Conservation (phyloP, 345 rosid genomes). For the Murraya paniculata region DNA sequence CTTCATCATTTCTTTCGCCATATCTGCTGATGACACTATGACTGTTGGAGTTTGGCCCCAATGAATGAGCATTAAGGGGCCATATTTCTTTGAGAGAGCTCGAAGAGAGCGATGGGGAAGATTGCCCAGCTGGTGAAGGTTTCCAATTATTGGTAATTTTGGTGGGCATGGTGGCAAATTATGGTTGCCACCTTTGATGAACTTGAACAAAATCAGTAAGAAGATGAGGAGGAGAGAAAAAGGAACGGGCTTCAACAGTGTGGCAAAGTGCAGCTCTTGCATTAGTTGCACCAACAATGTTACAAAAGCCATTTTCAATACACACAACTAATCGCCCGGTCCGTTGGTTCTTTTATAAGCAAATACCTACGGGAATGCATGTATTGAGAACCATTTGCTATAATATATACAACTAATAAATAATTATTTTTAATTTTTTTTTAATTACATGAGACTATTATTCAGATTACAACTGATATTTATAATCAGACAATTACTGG, state of each 20-base stretch:
- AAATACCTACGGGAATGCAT: too few relatives aligned
- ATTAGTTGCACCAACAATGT: too few relatives aligned
- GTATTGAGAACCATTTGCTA: neutral
- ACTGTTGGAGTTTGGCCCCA: conserved; percentile 12
- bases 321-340: neutral
- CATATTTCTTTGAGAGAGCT: conserved; percentile 15
- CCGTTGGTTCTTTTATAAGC: neutral
- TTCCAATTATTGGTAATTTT: conserved; percentile 26
- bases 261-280: neutral
- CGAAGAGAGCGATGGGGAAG: conserved; percentile 15
- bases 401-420: neutral
- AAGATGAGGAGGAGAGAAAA: neutral
- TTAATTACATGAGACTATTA: too few relatives aligned
- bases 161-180: conserved; percentile 25
- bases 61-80: conserved; percentile 17
- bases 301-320: too few relatives aligned
- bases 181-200: neutral
- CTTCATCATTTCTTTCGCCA: conserved; percentile 21
- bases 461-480: too few relatives aligned
- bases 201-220: neutral
- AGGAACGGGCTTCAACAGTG: neutral
- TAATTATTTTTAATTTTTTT: too few relatives aligned
- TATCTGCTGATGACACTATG: conserved; percentile 25
- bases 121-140: conserved; percentile 23
- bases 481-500: too few relatives aligned